Evolutionary conservation across 2,329 filamentous ascomycete species (phyloP).

Genomic region (Trichothecium roseum): DNA sequence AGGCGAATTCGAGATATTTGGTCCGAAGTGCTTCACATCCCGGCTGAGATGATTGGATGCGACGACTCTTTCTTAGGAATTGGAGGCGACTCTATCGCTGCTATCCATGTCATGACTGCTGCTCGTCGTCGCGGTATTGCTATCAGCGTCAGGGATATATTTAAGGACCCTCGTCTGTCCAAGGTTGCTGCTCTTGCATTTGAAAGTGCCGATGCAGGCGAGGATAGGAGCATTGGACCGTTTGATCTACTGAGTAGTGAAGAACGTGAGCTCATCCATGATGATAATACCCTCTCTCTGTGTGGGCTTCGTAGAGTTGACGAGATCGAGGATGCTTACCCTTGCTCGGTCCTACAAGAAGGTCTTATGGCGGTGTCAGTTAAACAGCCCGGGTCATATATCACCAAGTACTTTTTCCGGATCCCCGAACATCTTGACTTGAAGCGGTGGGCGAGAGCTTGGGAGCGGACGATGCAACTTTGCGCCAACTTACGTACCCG

Average conservation of each 20-base stretch:
- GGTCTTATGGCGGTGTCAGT: conserved; percentile 35
- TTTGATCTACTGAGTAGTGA: too few species aligned
- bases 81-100: conserved; percentile 14
- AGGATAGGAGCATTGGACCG: too few species aligned
- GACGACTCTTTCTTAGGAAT: neutral
- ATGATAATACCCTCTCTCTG: too few species aligned
- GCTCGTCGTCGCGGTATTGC: conserved; percentile 4
- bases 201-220: too few species aligned
- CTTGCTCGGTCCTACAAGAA: conserved; percentile 37
- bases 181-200: conserved; percentile 1
- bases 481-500: conserved; percentile 5
- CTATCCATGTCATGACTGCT: conserved; percentile 9
- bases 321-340: conserved; percentile 34
- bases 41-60: neutral
- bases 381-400: conserved; percentile 22
- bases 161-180: conserved; percentile 8
- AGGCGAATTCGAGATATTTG: neutral
- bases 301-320: conserved; percentile 3
- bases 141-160: conserved; percentile 8
- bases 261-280: too few species aligned
- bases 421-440: conserved; percentile 10
- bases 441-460: conserved; percentile 14
- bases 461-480: conserved; percentile 7
- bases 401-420: conserved; percentile 15
- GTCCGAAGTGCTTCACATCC: neutral